Base-by-base conservation (phyloP, 2,329 filamentous ascomycete genomes). In the Cryphonectria nitschkei region DNA sequence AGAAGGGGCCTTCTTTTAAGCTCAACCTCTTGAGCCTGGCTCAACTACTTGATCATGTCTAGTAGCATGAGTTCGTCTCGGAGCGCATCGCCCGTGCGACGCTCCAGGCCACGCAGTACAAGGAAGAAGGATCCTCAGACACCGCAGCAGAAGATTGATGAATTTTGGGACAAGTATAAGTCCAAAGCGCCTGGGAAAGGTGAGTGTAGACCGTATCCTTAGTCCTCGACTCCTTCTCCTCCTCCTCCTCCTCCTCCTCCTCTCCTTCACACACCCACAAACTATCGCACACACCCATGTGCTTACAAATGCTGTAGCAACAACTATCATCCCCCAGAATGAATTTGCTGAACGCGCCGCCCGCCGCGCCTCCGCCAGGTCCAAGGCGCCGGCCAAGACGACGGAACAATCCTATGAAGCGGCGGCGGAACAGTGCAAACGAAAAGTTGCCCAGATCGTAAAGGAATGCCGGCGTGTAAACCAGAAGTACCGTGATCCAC, bases 401-500 rank as follows among this genome's bases (percentile, higher is more conserved):
- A 88, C 89, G 0, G 84, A 88, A 61, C 86, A 88, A 29, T 93
- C 91, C 0, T 96, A 93, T 77, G 89, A 93, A 68, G 88, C 93
- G 75, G 93, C 93, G 0, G 88, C 86, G 3, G 86, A 86, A 32
- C 87, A 90, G 70, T 97, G 93, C 80, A 85, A 84, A 68, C 87
- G 86, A 69, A 92, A 86, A 81, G 92, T 86, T 3, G 84, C 83
- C 37, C 87, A 88, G 78, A 90, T 90, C 71, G 84, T 88, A 65
- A 83, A 84, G 70, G 88, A 90, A 77, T 97, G 93, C 78, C 85
- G 89, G 32, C 87, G 92, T 11, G 84, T 94, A 70, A 97, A 97
- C 80, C 91, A 94, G 76, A 95, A 94, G 80, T 97, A 97, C 78
- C 88, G 91, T 22, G 93, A 97, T 77, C 88, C 90, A n/a, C 90